Base-by-base conservation (phyloP, 306 rosid genomes). In the Lupinus albus region DNA sequence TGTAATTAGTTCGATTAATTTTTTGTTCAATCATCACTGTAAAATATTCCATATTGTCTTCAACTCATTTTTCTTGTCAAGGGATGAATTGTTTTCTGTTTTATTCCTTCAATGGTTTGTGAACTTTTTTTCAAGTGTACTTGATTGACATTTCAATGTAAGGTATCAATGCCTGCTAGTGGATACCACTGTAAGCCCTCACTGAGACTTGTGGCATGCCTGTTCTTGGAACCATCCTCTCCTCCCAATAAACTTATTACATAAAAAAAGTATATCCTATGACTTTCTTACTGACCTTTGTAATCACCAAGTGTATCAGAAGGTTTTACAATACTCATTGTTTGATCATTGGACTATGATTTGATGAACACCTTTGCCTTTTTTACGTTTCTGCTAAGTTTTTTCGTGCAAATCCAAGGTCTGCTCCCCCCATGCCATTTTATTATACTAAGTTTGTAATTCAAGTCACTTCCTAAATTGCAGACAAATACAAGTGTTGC, bases 401-500 rank as follows among this genome's bases (percentile, higher is more conserved):
- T 41, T 6, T 21, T 28, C 49, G 48, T 61, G 45, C 49, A 50
- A 25, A 50, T 66, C n/a, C 42, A 20, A 7, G 32, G 8, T 11
- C 32, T n/a, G 25, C 11, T 2, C 42, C 41, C 28, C 12, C 41
- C 42, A 32, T 12, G 20, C 32, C 16, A 25, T 11, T n/a, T 53
- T 61, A 46, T 47, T 14, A 49, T 39, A 4, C 16, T 16, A 51
- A 6, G 11, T 4, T 57, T 58, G 51, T 46, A 44, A n/a, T 54
- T 39, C 20, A 35, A 58, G 49, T 58, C 35, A n/a, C 74, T 79
- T 25, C 41, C 17, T 60, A 30, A 18, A 65, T 66, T 78, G 80
- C 92, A 94, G 99, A 94, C 99, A 25, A 94, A 90, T 75, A 94
- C 99, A 32, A 90, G 97, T 13, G 97, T 86, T 70, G 95, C 99